Percentiles rank a stretch among this genome's conserved stretches.
phyloP scores from a whole-genome alignment of 768 basidiomycete species.

The Russula brevipes region DNA sequence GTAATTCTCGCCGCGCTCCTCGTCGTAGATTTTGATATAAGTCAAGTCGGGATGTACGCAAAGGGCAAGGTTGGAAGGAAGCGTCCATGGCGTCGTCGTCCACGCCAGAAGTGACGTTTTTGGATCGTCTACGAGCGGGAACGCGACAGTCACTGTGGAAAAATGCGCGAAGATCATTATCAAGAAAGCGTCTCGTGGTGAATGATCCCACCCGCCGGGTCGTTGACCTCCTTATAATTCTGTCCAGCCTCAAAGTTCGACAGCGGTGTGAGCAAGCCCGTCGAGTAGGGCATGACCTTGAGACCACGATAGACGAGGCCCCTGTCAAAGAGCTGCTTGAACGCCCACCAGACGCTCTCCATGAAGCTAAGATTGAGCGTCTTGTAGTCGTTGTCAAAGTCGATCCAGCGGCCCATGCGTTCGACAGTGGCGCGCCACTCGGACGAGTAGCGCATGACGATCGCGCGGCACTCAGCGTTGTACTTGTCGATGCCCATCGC shows the following conservation, averaged over 20 bases:
- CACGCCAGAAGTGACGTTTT: slow-evolving; percentile 87
- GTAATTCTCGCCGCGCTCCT: slow-evolving; percentile 79
- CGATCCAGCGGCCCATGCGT: slow-evolving; percentile 99
- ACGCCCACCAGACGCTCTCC: slow-evolving; percentile 99
- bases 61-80: slow-evolving; percentile 90
- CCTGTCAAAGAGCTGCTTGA: slow-evolving; percentile 89
- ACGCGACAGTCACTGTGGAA: slow-evolving; percentile 75
- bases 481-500: slow-evolving; percentile 95
- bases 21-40: slow-evolving; percentile 95
- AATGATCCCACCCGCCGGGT: slow-evolving; percentile 70
- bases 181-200: background rate
- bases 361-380: slow-evolving; percentile 90
- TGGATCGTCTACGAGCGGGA: slow-evolving; percentile 91
- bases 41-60: slow-evolving; percentile 96
- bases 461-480: slow-evolving; percentile 92
- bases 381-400: slow-evolving; percentile 99
- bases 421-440: slow-evolving; percentile 96
- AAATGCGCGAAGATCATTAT: background rate
- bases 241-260: slow-evolving; percentile 96
- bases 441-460: slow-evolving; percentile 93
- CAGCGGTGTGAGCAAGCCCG: slow-evolving; percentile 90
- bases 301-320: slow-evolving; percentile 89
- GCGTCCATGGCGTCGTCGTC: slow-evolving; percentile 99
- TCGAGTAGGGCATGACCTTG: slow-evolving; percentile 97
- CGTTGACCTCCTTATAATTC: slow-evolving; percentile 88